phyloP scores from a whole-genome alignment of 2,329 filamentous ascomycete genomes.

The Raffaelea ambrosiae region DNA sequence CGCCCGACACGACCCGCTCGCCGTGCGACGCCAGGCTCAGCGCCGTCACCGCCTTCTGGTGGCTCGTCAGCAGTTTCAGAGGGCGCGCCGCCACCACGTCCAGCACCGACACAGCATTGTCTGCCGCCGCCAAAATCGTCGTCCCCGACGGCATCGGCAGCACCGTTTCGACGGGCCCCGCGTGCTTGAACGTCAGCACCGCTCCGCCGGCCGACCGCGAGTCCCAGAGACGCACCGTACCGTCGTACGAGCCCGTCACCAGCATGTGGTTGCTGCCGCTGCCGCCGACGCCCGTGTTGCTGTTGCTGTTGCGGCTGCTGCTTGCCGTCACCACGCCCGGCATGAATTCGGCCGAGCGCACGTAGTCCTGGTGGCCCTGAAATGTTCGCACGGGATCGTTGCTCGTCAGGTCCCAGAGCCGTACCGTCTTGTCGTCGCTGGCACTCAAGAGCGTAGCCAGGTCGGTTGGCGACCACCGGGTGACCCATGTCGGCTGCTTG shows the following conservation, averaged over 20 bases:
- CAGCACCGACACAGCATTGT: slow-evolving; percentile 80
- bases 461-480: slow-evolving; percentile 83
- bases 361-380: slow-evolving; percentile 84
- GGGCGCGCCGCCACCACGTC: slow-evolving; percentile 89
- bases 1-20: slow-evolving; percentile 75
- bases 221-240: slow-evolving; percentile 91
- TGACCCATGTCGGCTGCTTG: slow-evolving; percentile 88
- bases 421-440: slow-evolving; percentile 86
- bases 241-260: slow-evolving; percentile 88
- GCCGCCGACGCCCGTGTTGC: not conserved
- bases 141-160: slow-evolving; percentile 80
- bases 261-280: slow-evolving; percentile 53
- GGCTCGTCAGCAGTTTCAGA: slow-evolving; percentile 78
- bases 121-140: slow-evolving; percentile 74
- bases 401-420: slow-evolving; percentile 86
- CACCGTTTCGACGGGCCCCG: slow-evolving; percentile 82
- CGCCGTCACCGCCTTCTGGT: slow-evolving; percentile 95
- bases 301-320: slow-evolving; percentile 28
- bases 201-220: slow-evolving; percentile 58
- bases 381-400: slow-evolving; percentile 70
- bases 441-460: slow-evolving; percentile 81
- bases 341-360: slow-evolving; percentile 80
- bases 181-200: slow-evolving; percentile 92
- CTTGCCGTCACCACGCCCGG: slow-evolving; percentile 45
- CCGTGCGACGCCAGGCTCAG: slow-evolving; percentile 75